These are phyloP conservation scores for Sporothrix brasiliensis DNA, from an alignment of 2,329 filamentous ascomycete genomes.

Conservation along the genomic window DNA sequence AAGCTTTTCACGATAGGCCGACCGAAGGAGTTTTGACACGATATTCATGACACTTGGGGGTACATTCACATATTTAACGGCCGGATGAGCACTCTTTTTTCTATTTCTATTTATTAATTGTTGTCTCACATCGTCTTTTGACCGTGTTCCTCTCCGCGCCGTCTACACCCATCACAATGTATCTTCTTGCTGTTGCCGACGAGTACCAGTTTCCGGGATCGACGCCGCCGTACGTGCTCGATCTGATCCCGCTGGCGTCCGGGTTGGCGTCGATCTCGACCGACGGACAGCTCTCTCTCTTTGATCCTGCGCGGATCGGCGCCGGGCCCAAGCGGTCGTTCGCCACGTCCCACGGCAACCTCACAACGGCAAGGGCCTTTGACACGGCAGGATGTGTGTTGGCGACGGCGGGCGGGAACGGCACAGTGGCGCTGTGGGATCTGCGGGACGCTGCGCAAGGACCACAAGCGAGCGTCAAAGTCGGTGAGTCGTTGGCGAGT, in stretches of 20 bases:
- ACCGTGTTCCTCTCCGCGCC: not conserved
- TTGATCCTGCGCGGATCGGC: slow-evolving; percentile 62
- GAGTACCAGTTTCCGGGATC: slow-evolving; percentile 46
- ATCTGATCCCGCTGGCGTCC: slow-evolving; percentile 55
- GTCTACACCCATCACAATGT: slow-evolving; percentile 44
- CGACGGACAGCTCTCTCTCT: slow-evolving; percentile 68
- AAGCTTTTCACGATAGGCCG: slow-evolving; percentile 4
- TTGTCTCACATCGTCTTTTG: not conserved
- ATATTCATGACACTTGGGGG: not conserved
- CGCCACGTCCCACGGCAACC: slow-evolving; percentile 60
- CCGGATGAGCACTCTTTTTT: not conserved
- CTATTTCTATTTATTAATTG: not conserved
- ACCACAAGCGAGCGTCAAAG: slow-evolving; percentile 50
- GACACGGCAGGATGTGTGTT: slow-evolving; percentile 58
- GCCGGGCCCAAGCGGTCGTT: slow-evolving; percentile 54
- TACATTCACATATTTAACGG: not conserved
- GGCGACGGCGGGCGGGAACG: slow-evolving; percentile 72
- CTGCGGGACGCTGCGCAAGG: slow-evolving; percentile 50
- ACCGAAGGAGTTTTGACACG: not conserved
- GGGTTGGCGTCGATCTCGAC: slow-evolving; percentile 67
- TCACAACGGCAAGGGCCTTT: slow-evolving; percentile 64
- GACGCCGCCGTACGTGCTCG: slow-evolving; percentile 58
- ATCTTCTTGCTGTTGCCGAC: slow-evolving; percentile 47
- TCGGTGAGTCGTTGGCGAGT: slow-evolving; percentile 37
- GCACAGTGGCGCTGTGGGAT: slow-evolving; percentile 68